A percentile compares a stretch with the other conserved stretches of the same genome.
Conservation (phyloP, 169 alveolate genomes). For the Theileria luwenshuni region DNA sequence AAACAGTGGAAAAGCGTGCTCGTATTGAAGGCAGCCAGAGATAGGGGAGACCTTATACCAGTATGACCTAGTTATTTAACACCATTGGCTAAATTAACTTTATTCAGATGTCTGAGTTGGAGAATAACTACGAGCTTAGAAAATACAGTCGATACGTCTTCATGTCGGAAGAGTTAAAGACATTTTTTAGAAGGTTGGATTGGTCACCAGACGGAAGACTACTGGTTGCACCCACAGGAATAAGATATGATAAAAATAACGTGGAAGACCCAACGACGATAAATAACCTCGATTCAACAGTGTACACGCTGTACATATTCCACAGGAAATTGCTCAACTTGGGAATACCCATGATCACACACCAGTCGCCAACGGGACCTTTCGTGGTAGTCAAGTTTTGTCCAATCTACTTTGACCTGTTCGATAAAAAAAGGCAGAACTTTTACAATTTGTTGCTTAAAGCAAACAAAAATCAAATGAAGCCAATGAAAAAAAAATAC, state of each 20-base stretch:
- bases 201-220: constrained; percentile 89
- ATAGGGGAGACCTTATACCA: constrained; percentile 48
- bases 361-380: constrained; percentile 70
- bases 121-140: constrained; percentile 42
- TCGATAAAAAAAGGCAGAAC: constrained; percentile 47
- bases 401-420: constrained; percentile 34
- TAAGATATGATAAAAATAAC: constrained; percentile 56
- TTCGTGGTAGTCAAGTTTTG: constrained; percentile 64
- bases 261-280: constrained; percentile 17
- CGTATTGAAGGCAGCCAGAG: constrained; percentile 38
- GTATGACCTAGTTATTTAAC: constrained; percentile 13
- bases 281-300: background rate
- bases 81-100: background rate
- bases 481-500: constrained; percentile 23
- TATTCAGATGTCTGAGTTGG: constrained; percentile 15
- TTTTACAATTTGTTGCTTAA: constrained; percentile 49
- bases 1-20: constrained; percentile 74
- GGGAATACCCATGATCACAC: constrained; percentile 69
- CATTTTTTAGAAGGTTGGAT: constrained; percentile 87
- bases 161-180: constrained; percentile 82
- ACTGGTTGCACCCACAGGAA: constrained; percentile 87
- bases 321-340: constrained; percentile 52
- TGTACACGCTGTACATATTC: constrained; percentile 58
- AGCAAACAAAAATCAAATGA: constrained; percentile 11
- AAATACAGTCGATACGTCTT: constrained; percentile 68